Percentiles rank a stretch among this genome's conserved stretches.
phyloP scores from a whole-genome alignment of 1,139 yeast species.

The Pichia sp. region DNA sequence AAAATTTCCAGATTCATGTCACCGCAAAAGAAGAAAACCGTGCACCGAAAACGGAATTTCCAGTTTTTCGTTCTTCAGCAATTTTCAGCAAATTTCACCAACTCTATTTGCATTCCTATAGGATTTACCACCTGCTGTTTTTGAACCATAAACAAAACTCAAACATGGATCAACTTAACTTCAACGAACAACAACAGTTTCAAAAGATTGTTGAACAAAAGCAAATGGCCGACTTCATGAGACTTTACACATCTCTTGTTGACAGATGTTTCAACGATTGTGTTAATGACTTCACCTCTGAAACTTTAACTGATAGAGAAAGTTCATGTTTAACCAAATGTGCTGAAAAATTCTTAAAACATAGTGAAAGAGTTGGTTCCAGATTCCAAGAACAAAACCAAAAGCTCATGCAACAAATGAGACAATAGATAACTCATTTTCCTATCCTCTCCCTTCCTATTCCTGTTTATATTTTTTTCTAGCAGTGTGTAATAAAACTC shows the following conservation, averaged over 20 bases:
- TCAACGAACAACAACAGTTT: constrained; percentile 93
- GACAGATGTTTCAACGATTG: constrained; percentile 97
- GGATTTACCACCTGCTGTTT: neutral
- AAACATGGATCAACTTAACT: constrained; percentile 72
- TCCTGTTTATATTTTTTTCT: constrained; percentile 1
- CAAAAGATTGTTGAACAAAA: constrained; percentile 93
- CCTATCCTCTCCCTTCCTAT: neutral
- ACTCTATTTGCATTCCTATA: neutral
- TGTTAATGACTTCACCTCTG: constrained; percentile 95
- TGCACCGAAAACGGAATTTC: neutral
- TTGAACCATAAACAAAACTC: constrained; percentile 12
- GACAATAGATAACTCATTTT: constrained; percentile 6
- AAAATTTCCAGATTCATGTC: neutral
- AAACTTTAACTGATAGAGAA: constrained; percentile 78
- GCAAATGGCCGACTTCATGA: constrained; percentile 99
- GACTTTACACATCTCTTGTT: constrained; percentile 86
- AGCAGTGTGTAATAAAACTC: neutral
- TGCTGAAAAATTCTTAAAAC: constrained; percentile 95
- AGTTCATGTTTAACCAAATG: constrained; percentile 82
- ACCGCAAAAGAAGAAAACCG: neutral
- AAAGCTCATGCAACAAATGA: constrained; percentile 42
- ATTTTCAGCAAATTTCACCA: neutral
- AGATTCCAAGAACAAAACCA: constrained; percentile 97
- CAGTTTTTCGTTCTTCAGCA: neutral
- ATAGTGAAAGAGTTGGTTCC: constrained; percentile 96